A percentile compares a stretch with the other conserved stretches of the same genome.
Conservation (phyloP, 2,329 filamentous ascomycete genomes). For the Curvularia sp. region DNA sequence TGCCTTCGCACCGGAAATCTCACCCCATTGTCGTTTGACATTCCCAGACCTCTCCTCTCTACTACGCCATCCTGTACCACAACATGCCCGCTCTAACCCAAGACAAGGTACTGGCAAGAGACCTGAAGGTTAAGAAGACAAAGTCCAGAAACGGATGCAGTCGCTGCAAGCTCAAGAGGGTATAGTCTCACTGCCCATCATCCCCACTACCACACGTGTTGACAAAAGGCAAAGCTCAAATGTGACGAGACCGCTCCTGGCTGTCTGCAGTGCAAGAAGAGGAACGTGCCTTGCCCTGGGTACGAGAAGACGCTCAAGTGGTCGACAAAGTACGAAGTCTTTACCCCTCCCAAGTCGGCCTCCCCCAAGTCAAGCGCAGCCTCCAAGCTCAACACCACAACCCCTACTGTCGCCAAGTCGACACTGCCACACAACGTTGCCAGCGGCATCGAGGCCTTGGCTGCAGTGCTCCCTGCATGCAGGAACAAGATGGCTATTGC, state of each 20-base stretch:
- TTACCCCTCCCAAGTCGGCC: slow-evolving; percentile 40
- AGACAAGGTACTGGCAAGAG: slow-evolving; percentile 35
- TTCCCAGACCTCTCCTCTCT: slow-evolving; percentile 18
- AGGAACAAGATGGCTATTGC: slow-evolving; percentile 33
- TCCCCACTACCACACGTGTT: slow-evolving; percentile 20
- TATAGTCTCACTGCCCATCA: slow-evolving; percentile 18
- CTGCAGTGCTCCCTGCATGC: slow-evolving; percentile 45
- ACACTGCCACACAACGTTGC: slow-evolving; percentile 42
- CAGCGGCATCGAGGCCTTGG: slow-evolving; percentile 47
- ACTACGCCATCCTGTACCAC: slow-evolving; percentile 15
- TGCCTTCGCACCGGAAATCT: slow-evolving; percentile 24
- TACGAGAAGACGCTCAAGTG: slow-evolving; percentile 58
- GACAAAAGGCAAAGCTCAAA: slow-evolving; percentile 47
- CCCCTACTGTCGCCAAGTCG: slow-evolving; percentile 16
- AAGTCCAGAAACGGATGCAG: slow-evolving; percentile 48
- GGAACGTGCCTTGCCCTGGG: slow-evolving; percentile 55
- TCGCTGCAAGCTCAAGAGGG: slow-evolving; percentile 48
- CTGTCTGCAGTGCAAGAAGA: slow-evolving; percentile 55
- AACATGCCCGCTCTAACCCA: slow-evolving; percentile 44
- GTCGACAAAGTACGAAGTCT: slow-evolving; percentile 60
- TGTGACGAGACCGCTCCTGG: slow-evolving; percentile 55
- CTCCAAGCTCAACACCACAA: slow-evolving; percentile 17
- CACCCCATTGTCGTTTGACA: slow-evolving; percentile 32
- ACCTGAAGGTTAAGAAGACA: slow-evolving; percentile 45
- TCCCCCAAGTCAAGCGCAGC: slow-evolving; percentile 25